A percentile compares a stretch with the other conserved stretches of the same genome.
Conservation (phyloP, 768 basidiomycete species). For the Gloeostereum incarnatum region DNA sequence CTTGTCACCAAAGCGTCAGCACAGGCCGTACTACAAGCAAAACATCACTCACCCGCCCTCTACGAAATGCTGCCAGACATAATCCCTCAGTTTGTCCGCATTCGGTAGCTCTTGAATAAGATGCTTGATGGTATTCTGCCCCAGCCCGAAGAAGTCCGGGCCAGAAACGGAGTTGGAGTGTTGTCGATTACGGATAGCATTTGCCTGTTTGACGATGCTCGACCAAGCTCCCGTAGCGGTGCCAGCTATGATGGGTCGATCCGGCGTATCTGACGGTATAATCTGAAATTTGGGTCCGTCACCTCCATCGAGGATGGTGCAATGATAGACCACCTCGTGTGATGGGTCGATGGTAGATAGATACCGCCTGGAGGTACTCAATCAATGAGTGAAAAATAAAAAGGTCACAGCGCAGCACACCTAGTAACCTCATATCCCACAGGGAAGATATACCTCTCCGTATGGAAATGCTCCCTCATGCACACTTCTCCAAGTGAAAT, state of each 20-base stretch:
- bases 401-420: no score
- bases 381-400: conserved; percentile 2
- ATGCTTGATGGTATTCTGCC: conserved; percentile 84
- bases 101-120: conserved; percentile 79
- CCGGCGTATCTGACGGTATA: conserved; percentile 61
- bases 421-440: conserved; percentile 79
- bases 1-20: conserved; percentile 25
- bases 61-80: conserved; percentile 80
- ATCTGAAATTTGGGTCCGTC: conserved; percentile 85
- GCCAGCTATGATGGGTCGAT: conserved; percentile 70
- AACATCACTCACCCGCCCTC: conserved; percentile 69
- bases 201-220: conserved; percentile 74
- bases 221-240: conserved; percentile 88
- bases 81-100: conserved; percentile 64
- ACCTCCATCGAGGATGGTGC: conserved; percentile 78
- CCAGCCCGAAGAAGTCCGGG: conserved; percentile 82
- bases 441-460: conserved; percentile 83
- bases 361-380: conserved; percentile 46
- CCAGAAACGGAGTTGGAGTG: conserved; percentile 86
- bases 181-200: conserved; percentile 69
- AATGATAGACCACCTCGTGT: conserved; percentile 65
- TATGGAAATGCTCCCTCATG: conserved; percentile 79
- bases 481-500: conserved; percentile 67
- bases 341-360: conserved; percentile 64
- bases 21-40: conserved; percentile 9